A percentile compares a stretch with the other conserved stretches of the same genome.
Conservation (phyloP, 1,284 basidiomycete genomes). For the Fistulina hepatica region DNA sequence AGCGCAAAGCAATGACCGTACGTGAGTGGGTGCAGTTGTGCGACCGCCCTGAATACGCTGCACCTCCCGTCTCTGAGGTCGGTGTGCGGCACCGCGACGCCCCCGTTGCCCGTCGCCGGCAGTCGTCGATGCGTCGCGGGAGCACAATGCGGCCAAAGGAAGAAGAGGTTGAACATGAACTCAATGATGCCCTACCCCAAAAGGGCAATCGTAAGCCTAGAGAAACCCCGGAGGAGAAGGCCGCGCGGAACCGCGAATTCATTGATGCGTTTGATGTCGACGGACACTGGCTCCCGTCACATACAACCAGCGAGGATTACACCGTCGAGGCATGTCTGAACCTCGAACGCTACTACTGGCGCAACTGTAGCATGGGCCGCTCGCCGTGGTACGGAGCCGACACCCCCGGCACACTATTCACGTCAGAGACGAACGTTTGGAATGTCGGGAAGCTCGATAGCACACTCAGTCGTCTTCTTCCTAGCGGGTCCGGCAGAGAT, state of each 20-base stretch:
- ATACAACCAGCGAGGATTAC: conserved; percentile 64
- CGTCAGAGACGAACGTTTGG: conserved; percentile 75
- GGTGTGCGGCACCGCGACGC: conserved; percentile 41
- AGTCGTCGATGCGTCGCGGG: conserved; percentile 21
- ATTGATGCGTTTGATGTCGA: conserved; percentile 60
- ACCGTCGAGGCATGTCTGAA: conserved; percentile 78
- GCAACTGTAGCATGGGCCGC: conserved; percentile 79
- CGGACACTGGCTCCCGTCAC: conserved; percentile 67
- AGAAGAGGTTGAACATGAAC: conserved; percentile 5
- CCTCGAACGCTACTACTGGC: conserved; percentile 89
- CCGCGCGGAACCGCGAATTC: conserved; percentile 45
- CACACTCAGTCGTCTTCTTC: conserved; percentile 73
- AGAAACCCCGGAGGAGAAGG: conserved; percentile 15
- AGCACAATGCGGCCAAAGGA: conserved; percentile 23
- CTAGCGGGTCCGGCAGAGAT: too few relatives aligned
- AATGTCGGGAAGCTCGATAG: conserved; percentile 90
- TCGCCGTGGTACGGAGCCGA: conserved; percentile 96
- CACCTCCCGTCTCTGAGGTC: conserved; percentile 60
- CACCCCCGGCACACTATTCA: conserved; percentile 81
- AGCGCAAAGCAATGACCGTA: conserved; percentile 70
- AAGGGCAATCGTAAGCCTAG: background rate
- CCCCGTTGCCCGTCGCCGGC: conserved; percentile 22
- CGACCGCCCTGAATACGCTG: conserved; percentile 51
- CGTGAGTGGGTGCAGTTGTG: conserved; percentile 86
- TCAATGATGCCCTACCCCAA: conserved; percentile 8